A percentile compares a stretch with the other conserved stretches of the same genome.
These are phyloP conservation scores for Hanseniaspora uvarum DNA, from an alignment of 1,139 yeast genomes.

Conservation along the genomic window DNA sequence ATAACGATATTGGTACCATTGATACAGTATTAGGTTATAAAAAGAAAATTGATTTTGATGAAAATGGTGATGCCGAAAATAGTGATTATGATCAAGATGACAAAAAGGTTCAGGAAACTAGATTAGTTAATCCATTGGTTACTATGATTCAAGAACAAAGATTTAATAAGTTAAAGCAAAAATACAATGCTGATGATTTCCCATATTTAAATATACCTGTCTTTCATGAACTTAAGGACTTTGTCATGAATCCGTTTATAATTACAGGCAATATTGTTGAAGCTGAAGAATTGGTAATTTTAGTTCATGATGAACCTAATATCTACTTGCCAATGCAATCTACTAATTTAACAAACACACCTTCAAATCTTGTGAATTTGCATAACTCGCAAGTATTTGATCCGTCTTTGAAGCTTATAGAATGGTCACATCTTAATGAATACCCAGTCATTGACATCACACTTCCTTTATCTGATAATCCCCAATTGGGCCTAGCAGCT, in stretches of 20 bases:
- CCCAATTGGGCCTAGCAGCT: slow-evolving; percentile 65
- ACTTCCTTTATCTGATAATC: slow-evolving; percentile 57
- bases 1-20: slow-evolving; percentile 4
- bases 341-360: background rate
- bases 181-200: slow-evolving; percentile 9
- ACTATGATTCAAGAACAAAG: slow-evolving; percentile 14
- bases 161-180: background rate
- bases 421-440: slow-evolving; percentile 48
- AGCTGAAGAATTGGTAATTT: slow-evolving; percentile 9
- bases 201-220: slow-evolving; percentile 15
- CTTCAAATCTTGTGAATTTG: slow-evolving; percentile 9
- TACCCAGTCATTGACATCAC: slow-evolving; percentile 79
- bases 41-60: slow-evolving; percentile 9
- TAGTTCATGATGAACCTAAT: slow-evolving; percentile 16
- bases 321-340: slow-evolving; percentile 15
- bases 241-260: slow-evolving; percentile 3
- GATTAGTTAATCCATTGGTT: slow-evolving; percentile 6
- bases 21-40: slow-evolving; percentile 8
- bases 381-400: slow-evolving; percentile 36
- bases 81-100: slow-evolving; percentile 16
- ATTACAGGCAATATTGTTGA: slow-evolving; percentile 10
- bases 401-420: slow-evolving; percentile 43
- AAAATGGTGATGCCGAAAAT: slow-evolving; percentile 4
- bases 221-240: slow-evolving; percentile 5
- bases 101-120: slow-evolving; percentile 13